Base-by-base conservation (phyloP, 192 early-diverging fungal genomes). In the Mortierella hygrophila region DNA sequence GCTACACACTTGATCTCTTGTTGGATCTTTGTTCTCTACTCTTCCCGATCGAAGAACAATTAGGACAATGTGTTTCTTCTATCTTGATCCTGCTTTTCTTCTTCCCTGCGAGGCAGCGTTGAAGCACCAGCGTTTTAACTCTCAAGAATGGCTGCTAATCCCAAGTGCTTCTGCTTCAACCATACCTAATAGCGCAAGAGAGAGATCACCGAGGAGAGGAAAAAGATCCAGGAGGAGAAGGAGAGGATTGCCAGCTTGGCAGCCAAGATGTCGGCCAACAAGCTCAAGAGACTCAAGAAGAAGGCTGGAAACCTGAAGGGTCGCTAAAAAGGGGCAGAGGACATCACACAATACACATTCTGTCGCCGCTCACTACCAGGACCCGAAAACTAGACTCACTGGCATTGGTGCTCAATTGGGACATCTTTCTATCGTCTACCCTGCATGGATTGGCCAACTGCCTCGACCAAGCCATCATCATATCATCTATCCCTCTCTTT, bases 221-320 rank as follows among this genome's bases (percentile, higher is more conserved):
- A 82, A 82, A 80, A 85, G 79, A 82, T 80, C 52, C 75, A 80
- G 70, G 89, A 90, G 75, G 89, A 90, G 60, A 88, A 88, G 74
- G 89, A 90, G 63, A 79, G 83, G 60, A 79, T 85, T 46, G 89
- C 79, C n/a, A 79, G 52, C 49, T 68, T 88, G 40, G 82, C 82
- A 23, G 71, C 89, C 68, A 82, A 86, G 79, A 86, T 86, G 84
- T 86, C 84, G 23, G 84, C 84, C 47, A 86, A 86, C 70, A 86
- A 86, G 68, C 49, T 80, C n/a, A 86, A 86, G 79, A 60, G 84
- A 74, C 78, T 86, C 37, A 86, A 80, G 42, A 86, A 86, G 76
- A 86, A 86, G 79, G 84, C 84, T 15, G 84, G 84, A 13, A 86
- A 86, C 76, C 76, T 86, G 76, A 86, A 86, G 76, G 84, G 75